Evolutionary conservation across 257 asterid genomes (phyloP), one percentile per base, ranked within the genome.

Genomic region (Petunia secreta): DNA sequence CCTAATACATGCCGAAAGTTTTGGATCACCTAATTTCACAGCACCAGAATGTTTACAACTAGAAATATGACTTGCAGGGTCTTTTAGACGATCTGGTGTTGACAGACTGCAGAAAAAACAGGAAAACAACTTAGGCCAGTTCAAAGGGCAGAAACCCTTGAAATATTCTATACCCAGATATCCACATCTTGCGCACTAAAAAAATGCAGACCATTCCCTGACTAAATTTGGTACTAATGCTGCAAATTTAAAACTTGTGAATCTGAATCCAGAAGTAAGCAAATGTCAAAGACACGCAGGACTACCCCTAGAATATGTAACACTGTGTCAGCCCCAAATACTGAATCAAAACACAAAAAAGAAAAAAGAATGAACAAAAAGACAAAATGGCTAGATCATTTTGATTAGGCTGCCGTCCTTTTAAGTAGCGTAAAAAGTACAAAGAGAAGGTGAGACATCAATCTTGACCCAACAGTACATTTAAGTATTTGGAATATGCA

Each of bases 1-100:
- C 85, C 98, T 91, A 79, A 77, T 82, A 81, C 62, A 76, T 67
- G 68, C 86, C 68, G 86, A 82, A 82, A 77, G 66, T 81, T 63
- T 81, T 60, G 75, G 40, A 34, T 88, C 84, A 85, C 82, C 53
- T 85, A 75, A 57, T 25, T 69, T 78, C 53, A 85, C 83, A 86
- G 65, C 38, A 66, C 59, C 84, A 64, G 36, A 80, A 60, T 46
- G 83, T 66, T 75, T 9, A 75, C 79, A 86, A 69, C 80, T 78
- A 79, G 48, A 80, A 59, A 67, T 43, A 55, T 75, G 48, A 71
- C 77, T 48, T 73, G 73, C 63, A 48, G 84, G 81, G 64, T 64
- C 80, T 75, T 37, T 60, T 65, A 67, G 63, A 43, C 76, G 75
- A 73, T 75, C 86, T 55, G 84, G 66, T 77, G 88, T 62, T 75